Percentiles rank a stretch among this genome's conserved stretches.
Conservation (phyloP, 2,329 filamentous ascomycete species). For the Aureobasidium sp. region DNA sequence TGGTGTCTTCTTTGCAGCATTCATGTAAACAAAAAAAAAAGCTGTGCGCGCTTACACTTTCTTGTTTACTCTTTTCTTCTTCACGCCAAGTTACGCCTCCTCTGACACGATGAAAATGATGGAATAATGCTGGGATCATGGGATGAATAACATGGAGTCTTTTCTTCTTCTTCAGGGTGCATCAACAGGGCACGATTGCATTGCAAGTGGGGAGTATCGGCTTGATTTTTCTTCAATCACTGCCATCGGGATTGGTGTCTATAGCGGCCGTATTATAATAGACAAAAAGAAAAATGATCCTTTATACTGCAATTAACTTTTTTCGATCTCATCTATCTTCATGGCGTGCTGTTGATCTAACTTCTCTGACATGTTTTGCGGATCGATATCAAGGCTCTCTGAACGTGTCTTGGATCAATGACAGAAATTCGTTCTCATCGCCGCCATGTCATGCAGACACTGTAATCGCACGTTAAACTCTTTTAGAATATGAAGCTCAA, state of each 20-base stretch:
- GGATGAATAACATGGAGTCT: background rate
- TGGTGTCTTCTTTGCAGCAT: constrained; percentile 30
- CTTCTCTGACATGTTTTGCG: background rate
- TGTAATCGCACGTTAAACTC: too few species aligned
- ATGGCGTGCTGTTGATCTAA: background rate
- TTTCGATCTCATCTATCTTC: background rate
- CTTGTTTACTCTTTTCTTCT: background rate
- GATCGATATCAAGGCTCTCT: too few species aligned
- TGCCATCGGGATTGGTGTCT: background rate
- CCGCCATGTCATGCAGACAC: too few species aligned
- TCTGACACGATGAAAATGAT: background rate
- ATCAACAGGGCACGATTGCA: background rate
- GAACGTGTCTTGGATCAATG: too few species aligned
- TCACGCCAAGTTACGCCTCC: background rate
- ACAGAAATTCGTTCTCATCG: too few species aligned
- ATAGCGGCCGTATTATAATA: background rate
- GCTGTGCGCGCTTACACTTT: background rate
- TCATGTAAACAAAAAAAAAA: constrained; percentile 25
- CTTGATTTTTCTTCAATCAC: background rate
- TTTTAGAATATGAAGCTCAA: too few species aligned
- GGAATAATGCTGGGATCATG: background rate
- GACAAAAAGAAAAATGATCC: background rate
- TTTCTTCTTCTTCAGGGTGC: background rate
- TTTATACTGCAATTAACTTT: background rate
- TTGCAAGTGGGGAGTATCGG: background rate